phyloP scores from a whole-genome alignment of 225 moss, liverwort and hornwort species.

The Sphagnum tenellum region DNA sequence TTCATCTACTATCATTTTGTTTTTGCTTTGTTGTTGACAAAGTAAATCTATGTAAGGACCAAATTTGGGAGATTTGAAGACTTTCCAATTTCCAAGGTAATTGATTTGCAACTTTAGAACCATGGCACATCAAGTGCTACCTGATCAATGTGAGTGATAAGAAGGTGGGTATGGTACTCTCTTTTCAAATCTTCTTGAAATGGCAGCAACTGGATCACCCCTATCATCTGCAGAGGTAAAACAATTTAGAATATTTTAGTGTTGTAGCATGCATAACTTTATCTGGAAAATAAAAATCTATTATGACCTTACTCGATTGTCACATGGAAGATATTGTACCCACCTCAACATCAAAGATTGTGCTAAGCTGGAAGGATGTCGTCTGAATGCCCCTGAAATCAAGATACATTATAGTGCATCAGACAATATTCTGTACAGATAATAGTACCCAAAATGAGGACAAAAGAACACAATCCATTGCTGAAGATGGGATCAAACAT shows the following conservation, averaged over 20 bases:
- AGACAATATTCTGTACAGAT: too few relatives aligned
- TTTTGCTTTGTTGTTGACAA: too few relatives aligned
- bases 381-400: slow-evolving; percentile 43
- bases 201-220: slow-evolving; percentile 57
- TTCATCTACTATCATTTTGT: too few relatives aligned
- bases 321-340: background rate
- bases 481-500: background rate
- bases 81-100: background rate
- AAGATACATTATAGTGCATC: background rate
- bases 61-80: too few relatives aligned
- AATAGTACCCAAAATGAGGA: too few relatives aligned
- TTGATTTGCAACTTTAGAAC: background rate
- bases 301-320: too few relatives aligned
- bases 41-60: too few relatives aligned
- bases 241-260: background rate
- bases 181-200: slow-evolving; percentile 41
- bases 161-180: slow-evolving; percentile 65
- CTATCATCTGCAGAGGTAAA: slow-evolving; percentile 30
- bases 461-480: too few relatives aligned
- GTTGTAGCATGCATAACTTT: too few relatives aligned
- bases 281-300: too few relatives aligned
- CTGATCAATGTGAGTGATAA: slow-evolving; percentile 48
- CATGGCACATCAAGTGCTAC: slow-evolving; percentile 6
- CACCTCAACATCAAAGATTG: slow-evolving; percentile 53
- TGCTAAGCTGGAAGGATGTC: slow-evolving; percentile 34